Evolutionary conservation across 2,329 filamentous ascomycete species (phyloP), one percentile per base, ranked within the genome.

Genomic region (Emergomyces africanus): DNA sequence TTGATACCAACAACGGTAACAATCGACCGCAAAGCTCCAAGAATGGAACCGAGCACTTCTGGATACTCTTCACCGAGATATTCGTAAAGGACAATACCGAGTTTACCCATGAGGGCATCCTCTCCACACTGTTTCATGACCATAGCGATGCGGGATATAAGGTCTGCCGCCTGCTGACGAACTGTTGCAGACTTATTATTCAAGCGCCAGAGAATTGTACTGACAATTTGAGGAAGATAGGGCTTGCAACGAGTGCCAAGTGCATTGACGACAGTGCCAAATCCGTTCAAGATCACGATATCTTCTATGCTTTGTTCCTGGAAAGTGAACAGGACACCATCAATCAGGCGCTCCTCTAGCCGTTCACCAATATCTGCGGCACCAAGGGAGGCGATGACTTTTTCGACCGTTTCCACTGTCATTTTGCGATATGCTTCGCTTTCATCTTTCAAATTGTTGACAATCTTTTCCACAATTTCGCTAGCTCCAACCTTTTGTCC

Each of bases 111-210:
- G 57, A 97, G 81, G 1, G 88, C 88, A 73, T 99, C 94, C 72
- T 99, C 92, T 56, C 90, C 91, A 70, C 94, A 99, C 75, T 97
- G 91, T 77, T 95, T 95, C 91, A 99, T 97, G 56, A 97, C 92
- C 81, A 96, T 92, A 5, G 94, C 94, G 68, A 99, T 96, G 25
- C 94, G 89, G 9, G 91, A 96, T 65, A 99, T 95, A 51, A 99
- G 82, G 72, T 99, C 94, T 5, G 94, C 94, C 1, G 94, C 91
- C 74, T 99, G 94, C 73, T 99, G 94, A 64, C 94, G 88, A 42
- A 99, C 94, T 1, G 92, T 96, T 8, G 94, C 88, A 4, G 90
- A 95, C 76, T 97, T 97, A 81, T 99, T 96, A 82, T 97, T 97
- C 61, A 99, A 78, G 35, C 94, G 84, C 87, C 90, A 96, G 25